Percentiles rank a stretch among this genome's conserved stretches.
Evolutionary conservation across 768 basidiomycete species (phyloP).

Genomic region (Suillus ampliporus): DNA sequence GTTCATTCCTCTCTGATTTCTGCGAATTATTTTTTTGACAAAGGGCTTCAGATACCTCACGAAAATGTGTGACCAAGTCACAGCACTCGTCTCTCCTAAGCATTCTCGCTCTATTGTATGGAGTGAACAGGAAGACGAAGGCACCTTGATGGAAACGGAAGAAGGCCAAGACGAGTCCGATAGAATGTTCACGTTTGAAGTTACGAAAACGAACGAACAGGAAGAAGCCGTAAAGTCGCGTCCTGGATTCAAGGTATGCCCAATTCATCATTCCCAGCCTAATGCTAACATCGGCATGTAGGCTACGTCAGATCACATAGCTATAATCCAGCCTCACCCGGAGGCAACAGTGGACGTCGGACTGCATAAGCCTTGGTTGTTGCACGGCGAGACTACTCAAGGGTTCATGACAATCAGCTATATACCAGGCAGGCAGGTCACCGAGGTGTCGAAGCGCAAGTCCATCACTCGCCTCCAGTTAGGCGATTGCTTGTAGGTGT

Average conservation of each 20-base stretch:
- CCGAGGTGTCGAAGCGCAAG: constrained; percentile 8
- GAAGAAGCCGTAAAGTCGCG: constrained; percentile 53
- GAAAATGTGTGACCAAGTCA: constrained; percentile 60
- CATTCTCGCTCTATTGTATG: constrained; percentile 53
- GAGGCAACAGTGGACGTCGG: constrained; percentile 17
- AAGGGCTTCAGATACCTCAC: constrained; percentile 55
- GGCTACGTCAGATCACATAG: constrained; percentile 23
- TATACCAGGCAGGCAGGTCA: constrained; percentile 14
- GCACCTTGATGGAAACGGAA: constrained; percentile 28
- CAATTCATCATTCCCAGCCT: background rate
- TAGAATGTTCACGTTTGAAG: constrained; percentile 58
- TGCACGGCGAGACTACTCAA: constrained; percentile 47
- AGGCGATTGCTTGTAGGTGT: constrained; percentile 24
- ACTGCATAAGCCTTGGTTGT: constrained; percentile 32
- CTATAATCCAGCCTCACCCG: constrained; percentile 12
- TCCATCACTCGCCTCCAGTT: constrained; percentile 19
- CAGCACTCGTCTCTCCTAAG: constrained; percentile 55
- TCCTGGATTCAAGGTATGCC: constrained; percentile 52
- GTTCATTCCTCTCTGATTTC: constrained; percentile 6
- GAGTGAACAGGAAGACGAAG: constrained; percentile 37
- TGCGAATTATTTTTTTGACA: background rate
- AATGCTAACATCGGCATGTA: background rate
- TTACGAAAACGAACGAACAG: constrained; percentile 60
- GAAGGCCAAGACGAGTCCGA: constrained; percentile 48
- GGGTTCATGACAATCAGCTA: constrained; percentile 43